phyloP scores from a whole-genome alignment of 331 rosid genomes.

The Telfairia occidentalis region DNA sequence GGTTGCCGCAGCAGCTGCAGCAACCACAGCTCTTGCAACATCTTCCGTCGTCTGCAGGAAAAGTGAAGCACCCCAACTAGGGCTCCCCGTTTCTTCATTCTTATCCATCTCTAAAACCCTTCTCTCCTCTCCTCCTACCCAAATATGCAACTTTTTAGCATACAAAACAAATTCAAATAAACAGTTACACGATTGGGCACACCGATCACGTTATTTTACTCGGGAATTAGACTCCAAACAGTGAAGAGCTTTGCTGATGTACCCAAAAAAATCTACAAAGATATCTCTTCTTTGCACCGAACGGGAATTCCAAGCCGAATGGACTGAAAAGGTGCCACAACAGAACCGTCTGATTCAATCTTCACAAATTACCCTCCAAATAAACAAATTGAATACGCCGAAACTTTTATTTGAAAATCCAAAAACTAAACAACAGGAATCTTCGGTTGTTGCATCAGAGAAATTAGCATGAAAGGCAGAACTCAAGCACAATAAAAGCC shows the following conservation, averaged over 20 bases:
- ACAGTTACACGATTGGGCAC: not conserved
- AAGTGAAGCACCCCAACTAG: constrained; percentile 60
- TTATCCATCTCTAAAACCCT: constrained; percentile 30
- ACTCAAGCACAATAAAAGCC: not conserved
- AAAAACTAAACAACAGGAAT: not conserved
- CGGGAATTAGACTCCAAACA: not conserved
- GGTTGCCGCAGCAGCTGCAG: constrained; percentile 50
- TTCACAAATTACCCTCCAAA: not conserved
- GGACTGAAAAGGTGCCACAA: not conserved
- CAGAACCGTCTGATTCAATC: constrained; percentile 1
- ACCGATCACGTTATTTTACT: not conserved
- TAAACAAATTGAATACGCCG: not conserved
- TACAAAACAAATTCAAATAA: not conserved
- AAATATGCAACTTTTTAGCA: constrained; percentile 8
- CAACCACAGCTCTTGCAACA: constrained; percentile 52
- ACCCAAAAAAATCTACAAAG: not conserved
- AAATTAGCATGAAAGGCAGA: constrained; percentile 5
- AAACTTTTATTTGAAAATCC: not conserved
- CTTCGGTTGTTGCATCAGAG: not conserved
- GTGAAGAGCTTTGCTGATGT: not conserved
- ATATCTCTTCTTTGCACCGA: not conserved
- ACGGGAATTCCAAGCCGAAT: not conserved
- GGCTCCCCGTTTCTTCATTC: constrained; percentile 54
- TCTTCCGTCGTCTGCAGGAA: constrained; percentile 61
- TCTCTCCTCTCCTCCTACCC: constrained; percentile 29